These are phyloP conservation scores for Alectoria sarmentosa DNA, from an alignment of 495 filamentous ascomycete species.

Conservation along the genomic window DNA sequence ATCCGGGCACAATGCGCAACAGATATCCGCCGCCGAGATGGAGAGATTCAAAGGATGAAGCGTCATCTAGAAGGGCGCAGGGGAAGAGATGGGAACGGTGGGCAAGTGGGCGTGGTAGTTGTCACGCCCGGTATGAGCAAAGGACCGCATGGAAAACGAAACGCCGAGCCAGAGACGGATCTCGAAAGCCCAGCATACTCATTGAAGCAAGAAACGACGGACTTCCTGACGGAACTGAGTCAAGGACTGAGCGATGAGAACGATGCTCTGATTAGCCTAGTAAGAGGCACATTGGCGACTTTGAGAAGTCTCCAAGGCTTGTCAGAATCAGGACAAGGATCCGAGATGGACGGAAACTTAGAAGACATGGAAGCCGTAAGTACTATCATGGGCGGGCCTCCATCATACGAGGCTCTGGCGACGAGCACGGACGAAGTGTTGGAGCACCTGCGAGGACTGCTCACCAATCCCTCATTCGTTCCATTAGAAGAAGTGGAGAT, in stretches of 20 bases:
- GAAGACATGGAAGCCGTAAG: constrained; percentile 31
- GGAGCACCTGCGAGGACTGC: constrained; percentile 67
- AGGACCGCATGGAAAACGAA: constrained; percentile 32
- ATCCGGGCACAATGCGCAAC: constrained; percentile 82
- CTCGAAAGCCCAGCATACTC: constrained; percentile 59
- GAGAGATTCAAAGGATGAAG: constrained; percentile 82
- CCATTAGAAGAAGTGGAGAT: constrained; percentile 90
- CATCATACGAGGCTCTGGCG: constrained; percentile 66
- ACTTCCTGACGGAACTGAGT: constrained; percentile 82
- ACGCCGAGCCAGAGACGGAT: constrained; percentile 39
- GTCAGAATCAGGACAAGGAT: constrained; percentile 33
- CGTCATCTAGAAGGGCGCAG: constrained; percentile 60
- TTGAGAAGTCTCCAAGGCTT: constrained; percentile 76
- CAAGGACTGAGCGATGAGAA: constrained; percentile 92
- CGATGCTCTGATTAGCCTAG: constrained; percentile 67
- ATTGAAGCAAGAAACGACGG: constrained; percentile 78
- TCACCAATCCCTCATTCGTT: constrained; percentile 94
- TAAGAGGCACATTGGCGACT: constrained; percentile 61
- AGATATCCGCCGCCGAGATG: constrained; percentile 84
- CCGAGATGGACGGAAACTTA: constrained; percentile 15
- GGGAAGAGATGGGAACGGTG: constrained; percentile 42
- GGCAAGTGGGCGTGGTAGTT: constrained; percentile 31
- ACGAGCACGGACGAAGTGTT: constrained; percentile 65
- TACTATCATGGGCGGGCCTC: constrained; percentile 33
- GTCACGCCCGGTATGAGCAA: constrained; percentile 46